Percentiles rank a stretch among this genome's conserved stretches.
These are phyloP conservation scores for Saprolegnia diclina DNA, from an alignment of 352 stramenopile species.

Conservation along the genomic window DNA sequence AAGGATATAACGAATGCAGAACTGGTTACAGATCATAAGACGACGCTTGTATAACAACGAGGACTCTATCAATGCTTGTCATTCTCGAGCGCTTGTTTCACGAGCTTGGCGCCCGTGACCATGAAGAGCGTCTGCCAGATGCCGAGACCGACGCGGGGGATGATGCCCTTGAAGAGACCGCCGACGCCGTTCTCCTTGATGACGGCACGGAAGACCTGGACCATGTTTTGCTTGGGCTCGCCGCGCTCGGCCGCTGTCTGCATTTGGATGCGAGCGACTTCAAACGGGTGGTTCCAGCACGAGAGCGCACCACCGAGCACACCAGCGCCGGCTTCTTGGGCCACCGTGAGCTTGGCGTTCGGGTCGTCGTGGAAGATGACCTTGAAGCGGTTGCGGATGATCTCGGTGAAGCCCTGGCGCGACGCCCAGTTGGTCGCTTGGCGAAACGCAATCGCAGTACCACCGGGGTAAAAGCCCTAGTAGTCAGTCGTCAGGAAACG, in stretches of 20 bases:
- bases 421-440: constrained; percentile 90
- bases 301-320: constrained; percentile 81
- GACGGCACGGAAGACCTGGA: constrained; percentile 84
- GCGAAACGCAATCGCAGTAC: constrained; percentile 86
- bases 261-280: constrained; percentile 90
- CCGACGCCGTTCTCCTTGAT: constrained; percentile 74
- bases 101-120: constrained; percentile 87
- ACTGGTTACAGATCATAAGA: no score
- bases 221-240: constrained; percentile 86
- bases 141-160: constrained; percentile 74
- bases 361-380: constrained; percentile 73
- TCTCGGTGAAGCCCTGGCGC: constrained; percentile 83
- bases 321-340: constrained; percentile 77
- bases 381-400: constrained; percentile 81
- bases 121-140: constrained; percentile 92
- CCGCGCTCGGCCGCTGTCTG: constrained; percentile 83
- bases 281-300: constrained; percentile 91
- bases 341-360: constrained; percentile 83
- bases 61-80: not conserved
- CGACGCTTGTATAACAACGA: no score
- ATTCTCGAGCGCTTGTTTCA: constrained; percentile 64
- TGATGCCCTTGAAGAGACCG: constrained; percentile 88
- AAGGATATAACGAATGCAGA: no score
- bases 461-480: constrained; percentile 84
- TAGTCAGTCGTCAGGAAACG: not conserved